A percentile compares a stretch with the other conserved stretches of the same genome.
phyloP scores from a whole-genome alignment of 2,329 filamentous ascomycete genomes.

The Colletotrichum costaricense region DNA sequence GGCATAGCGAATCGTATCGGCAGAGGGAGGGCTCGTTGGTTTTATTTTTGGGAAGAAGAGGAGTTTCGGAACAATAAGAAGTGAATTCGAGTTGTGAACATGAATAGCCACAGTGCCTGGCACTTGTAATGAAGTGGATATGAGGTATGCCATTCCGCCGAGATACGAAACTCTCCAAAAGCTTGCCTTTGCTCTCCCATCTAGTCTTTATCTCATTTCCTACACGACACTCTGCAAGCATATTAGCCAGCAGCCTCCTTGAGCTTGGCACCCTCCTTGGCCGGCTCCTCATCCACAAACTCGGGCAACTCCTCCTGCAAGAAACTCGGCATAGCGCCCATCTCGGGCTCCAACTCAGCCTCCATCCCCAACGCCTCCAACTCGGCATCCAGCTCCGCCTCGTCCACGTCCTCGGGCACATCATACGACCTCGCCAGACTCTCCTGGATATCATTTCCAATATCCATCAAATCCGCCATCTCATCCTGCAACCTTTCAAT shows the following conservation, averaged over 20 bases:
- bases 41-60: not conserved
- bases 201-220: not conserved
- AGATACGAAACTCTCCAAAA: not conserved
- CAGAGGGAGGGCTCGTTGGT: not conserved
- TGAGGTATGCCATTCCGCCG: not conserved
- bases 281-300: slow-evolving; percentile 93
- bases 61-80: slow-evolving; percentile 1
- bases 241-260: slow-evolving; percentile 78
- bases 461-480: slow-evolving; percentile 97
- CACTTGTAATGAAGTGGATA: not conserved
- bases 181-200: not conserved
- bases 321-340: slow-evolving; percentile 80
- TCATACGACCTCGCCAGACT: slow-evolving; percentile 92
- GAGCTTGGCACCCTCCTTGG: slow-evolving; percentile 77
- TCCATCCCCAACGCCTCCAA: slow-evolving; percentile 94
- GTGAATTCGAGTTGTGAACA: slow-evolving; percentile 12
- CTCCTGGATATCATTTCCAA: slow-evolving; percentile 98
- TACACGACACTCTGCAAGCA: not conserved
- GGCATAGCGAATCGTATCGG: slow-evolving; percentile 29
- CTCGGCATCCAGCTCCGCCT: slow-evolving; percentile 95
- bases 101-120: not conserved
- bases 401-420: slow-evolving; percentile 95
- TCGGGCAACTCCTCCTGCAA: slow-evolving; percentile 89
- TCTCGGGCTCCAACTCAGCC: slow-evolving; percentile 83
- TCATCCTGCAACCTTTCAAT: slow-evolving; percentile 98